Evolutionary conservation across 1,284 basidiomycete species (phyloP).

Genomic region (Boletus calvinii): DNA sequence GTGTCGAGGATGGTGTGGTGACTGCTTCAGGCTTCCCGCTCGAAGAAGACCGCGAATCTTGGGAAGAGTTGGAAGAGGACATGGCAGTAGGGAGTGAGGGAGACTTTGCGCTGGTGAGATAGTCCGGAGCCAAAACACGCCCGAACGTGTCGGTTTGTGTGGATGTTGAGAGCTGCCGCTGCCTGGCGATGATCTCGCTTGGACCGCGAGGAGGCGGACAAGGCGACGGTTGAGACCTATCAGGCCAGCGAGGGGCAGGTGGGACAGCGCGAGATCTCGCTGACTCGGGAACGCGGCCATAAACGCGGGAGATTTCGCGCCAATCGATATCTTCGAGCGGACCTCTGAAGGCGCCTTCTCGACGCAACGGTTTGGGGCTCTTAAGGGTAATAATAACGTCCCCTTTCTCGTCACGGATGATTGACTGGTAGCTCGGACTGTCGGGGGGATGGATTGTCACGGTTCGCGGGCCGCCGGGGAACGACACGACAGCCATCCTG

Average conservation of each 20-base stretch:
- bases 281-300: slow-evolving; percentile 15
- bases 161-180: slow-evolving; percentile 6
- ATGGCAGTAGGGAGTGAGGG: not conserved
- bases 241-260: slow-evolving; percentile 9
- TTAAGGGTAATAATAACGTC: slow-evolving; percentile 20
- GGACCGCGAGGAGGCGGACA: not conserved
- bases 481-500: slow-evolving; percentile 14
- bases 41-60: not conserved
- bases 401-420: slow-evolving; percentile 21
- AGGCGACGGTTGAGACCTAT: slow-evolving; percentile 2
- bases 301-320: slow-evolving; percentile 7
- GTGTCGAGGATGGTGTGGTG: not conserved
- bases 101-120: not conserved
- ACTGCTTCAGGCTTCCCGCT: not conserved
- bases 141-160: slow-evolving; percentile 17
- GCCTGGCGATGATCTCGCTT: slow-evolving; percentile 9
- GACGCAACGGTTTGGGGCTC: slow-evolving; percentile 12
- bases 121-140: slow-evolving; percentile 5
- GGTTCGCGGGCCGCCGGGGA: slow-evolving; percentile 28
- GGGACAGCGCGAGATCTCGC: not conserved
- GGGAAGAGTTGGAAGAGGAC: not conserved
- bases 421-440: slow-evolving; percentile 16
- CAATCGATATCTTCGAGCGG: slow-evolving; percentile 17
- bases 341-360: slow-evolving; percentile 26
- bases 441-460: slow-evolving; percentile 29